Conservation (phyloP, 202 grass and related monocot genomes). For the Setaria viridis region DNA sequence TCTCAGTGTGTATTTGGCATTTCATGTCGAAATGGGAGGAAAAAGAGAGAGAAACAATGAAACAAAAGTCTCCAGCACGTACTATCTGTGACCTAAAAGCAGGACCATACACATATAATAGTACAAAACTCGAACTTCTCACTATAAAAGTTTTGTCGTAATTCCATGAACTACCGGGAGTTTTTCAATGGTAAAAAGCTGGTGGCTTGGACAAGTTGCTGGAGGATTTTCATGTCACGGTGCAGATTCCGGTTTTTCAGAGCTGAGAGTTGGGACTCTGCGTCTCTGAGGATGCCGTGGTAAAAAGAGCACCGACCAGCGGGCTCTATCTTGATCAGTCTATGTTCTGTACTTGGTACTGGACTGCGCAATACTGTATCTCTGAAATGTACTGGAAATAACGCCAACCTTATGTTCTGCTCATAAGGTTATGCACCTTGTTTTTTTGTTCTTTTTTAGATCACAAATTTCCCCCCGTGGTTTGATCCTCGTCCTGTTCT, state of each 20-base stretch:
- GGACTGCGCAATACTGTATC: not conserved
- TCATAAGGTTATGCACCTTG: not conserved
- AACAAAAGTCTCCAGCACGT: not conserved
- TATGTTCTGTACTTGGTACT: conserved; percentile 3
- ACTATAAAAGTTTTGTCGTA: not conserved
- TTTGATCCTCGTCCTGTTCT: not conserved
- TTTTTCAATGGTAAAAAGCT: conserved; percentile 9
- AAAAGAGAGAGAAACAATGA: not conserved
- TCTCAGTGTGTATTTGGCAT: not conserved
- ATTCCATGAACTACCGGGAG: conserved; percentile 2
- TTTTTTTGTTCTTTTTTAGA: not conserved
- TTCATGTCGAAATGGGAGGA: not conserved
- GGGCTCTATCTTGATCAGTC: not conserved
- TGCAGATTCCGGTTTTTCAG: conserved; percentile 35
- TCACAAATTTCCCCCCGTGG: not conserved
- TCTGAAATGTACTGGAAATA: not conserved
- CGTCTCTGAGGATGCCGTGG: not conserved
- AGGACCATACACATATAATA: not conserved
- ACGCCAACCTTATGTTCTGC: not conserved
- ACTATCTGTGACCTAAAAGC: conserved; percentile 6
- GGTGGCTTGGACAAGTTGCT: not conserved
- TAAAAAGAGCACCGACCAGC: conserved; percentile 3
- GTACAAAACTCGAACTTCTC: not conserved
- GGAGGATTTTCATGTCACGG: conserved; percentile 14
- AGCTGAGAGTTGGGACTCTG: not conserved